A percentile compares a stretch with the other conserved stretches of the same genome.
These are phyloP conservation scores for Cystobasidium onofrii DNA, from an alignment of 768 basidiomycete species.

Conservation along the genomic window DNA sequence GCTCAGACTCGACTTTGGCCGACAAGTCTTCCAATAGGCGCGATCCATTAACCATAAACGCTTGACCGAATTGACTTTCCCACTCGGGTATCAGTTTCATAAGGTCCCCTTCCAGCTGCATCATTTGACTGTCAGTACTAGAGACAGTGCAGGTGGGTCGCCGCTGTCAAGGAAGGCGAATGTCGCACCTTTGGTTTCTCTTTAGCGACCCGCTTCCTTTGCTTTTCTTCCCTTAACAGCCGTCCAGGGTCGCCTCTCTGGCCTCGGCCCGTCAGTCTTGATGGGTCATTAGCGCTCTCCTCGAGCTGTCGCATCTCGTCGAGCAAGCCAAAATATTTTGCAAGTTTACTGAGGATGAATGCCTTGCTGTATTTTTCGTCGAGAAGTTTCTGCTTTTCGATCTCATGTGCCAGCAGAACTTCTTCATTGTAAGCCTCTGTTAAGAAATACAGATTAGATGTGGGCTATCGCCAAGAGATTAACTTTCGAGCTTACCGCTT, in stretches of 20 bases:
- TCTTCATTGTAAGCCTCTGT: conserved; percentile 38
- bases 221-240: conserved; percentile 87
- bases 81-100: conserved; percentile 68
- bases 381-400: conserved; percentile 74
- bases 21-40: conserved; percentile 70
- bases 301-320: conserved; percentile 78
- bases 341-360: conserved; percentile 63
- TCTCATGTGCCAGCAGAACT: conserved; percentile 68
- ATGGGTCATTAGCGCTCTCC: conserved; percentile 69
- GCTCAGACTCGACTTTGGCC: conserved; percentile 58
- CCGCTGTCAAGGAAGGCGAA: conserved; percentile 1
- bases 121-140: neutral
- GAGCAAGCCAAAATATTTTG: conserved; percentile 84
- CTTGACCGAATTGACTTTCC: conserved; percentile 66
- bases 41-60: conserved; percentile 77
- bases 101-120: conserved; percentile 79
- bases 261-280: conserved; percentile 69
- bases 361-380: conserved; percentile 76
- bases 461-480: conserved; percentile 65
- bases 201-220: conserved; percentile 83
- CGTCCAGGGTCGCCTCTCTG: conserved; percentile 68
- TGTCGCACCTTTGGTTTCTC: conserved; percentile 76
- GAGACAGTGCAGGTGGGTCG: too few relatives aligned
- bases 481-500: conserved; percentile 51
- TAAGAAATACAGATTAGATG: neutral